Conservation (phyloP, 306 rosid genomes). For the Cicer arietinum region DNA sequence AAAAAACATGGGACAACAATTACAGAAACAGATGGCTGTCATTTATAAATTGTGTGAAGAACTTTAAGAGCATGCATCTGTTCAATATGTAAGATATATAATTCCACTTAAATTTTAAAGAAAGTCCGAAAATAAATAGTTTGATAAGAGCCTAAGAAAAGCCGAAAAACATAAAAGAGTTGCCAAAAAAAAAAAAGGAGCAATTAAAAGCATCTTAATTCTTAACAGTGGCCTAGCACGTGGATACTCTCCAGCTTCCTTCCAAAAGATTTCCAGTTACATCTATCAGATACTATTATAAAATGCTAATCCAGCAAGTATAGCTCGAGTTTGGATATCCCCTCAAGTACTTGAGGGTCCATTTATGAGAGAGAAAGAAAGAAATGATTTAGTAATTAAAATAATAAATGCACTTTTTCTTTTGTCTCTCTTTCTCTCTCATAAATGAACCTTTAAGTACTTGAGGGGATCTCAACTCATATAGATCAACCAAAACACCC, state of each 20-base stretch:
- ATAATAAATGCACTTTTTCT: too few species aligned
- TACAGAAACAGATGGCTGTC: neutral
- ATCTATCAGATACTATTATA: conserved; percentile 19
- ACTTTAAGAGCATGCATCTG: neutral
- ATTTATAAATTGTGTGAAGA: neutral
- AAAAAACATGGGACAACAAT: conserved; percentile 3
- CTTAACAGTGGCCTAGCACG: neutral
- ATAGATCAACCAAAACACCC: conserved; percentile 7
- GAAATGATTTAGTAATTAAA: too few species aligned
- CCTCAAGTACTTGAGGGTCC: too few species aligned
- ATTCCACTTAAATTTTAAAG: conserved; percentile 4
- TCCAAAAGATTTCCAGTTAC: conserved; percentile 16
- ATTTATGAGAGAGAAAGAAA: too few species aligned
- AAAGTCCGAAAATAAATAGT: neutral
- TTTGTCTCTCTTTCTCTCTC: too few species aligned
- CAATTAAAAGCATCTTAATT: conserved; percentile 27
- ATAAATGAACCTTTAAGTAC: too few species aligned
- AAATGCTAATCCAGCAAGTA: conserved; percentile 13
- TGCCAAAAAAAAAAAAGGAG: neutral
- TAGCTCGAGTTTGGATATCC: too few species aligned
- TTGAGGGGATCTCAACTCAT: too few species aligned
- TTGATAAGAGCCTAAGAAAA: neutral
- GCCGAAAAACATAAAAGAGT: neutral
- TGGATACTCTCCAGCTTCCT: conserved; percentile 18
- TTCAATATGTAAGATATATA: conserved; percentile 7